These are phyloP conservation scores for Conoideocrella luteorostrata DNA, from an alignment of 2,329 filamentous ascomycete species.

Conservation along the genomic window DNA sequence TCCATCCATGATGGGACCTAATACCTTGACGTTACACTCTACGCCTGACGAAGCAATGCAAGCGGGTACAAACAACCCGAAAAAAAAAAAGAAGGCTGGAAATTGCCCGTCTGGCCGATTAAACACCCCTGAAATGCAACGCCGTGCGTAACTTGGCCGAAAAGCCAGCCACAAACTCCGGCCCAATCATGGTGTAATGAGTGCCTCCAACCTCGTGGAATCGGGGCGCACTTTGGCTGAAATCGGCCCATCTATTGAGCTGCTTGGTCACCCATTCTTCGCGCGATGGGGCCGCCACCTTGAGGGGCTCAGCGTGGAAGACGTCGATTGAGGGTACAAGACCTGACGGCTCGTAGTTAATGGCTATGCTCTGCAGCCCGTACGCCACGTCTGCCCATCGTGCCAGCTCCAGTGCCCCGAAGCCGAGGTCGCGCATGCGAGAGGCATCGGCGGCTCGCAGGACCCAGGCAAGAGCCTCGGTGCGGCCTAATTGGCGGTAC, in stretches of 20 bases:
- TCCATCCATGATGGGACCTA: too few species aligned
- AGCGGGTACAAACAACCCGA: too few species aligned
- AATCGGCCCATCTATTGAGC: conserved; percentile 5
- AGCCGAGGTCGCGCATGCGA: too few species aligned
- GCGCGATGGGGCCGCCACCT: background rate
- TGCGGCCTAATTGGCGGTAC: too few species aligned
- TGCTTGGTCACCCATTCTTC: conserved; percentile 7
- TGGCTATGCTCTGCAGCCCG: conserved; percentile 27
- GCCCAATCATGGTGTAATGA: conserved; percentile 9
- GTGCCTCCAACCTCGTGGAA: conserved; percentile 9
- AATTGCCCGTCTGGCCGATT: too few species aligned
- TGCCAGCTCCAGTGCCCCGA: conserved; percentile 28
- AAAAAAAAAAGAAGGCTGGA: too few species aligned
- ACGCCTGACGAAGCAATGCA: too few species aligned
- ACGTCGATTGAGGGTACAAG: conserved; percentile 3
- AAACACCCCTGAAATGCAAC: too few species aligned
- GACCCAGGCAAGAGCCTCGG: too few species aligned
- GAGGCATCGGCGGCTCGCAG: too few species aligned
- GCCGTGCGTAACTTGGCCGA: too few species aligned
- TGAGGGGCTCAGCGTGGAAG: conserved; percentile 6
- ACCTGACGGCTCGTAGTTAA: conserved; percentile 30
- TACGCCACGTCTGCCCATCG: conserved; percentile 31
- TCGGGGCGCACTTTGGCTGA: background rate
- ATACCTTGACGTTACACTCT: too few species aligned
- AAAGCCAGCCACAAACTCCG: background rate